phyloP scores from a whole-genome alignment of 192 early-diverging fungal genomes.

The Coemansia sp. region DNA sequence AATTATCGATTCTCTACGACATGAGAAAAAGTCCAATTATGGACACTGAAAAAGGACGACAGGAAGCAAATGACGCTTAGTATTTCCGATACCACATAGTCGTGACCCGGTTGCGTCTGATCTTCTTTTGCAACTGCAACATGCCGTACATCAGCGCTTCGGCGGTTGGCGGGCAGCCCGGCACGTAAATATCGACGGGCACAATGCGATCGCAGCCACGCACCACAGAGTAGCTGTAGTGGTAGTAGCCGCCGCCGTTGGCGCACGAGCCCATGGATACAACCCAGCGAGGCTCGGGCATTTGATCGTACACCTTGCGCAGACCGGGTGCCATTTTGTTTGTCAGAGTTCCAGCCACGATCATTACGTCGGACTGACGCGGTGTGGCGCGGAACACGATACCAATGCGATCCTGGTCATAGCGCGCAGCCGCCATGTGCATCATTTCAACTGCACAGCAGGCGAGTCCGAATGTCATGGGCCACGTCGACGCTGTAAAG shows the following conservation, averaged over 20 bases:
- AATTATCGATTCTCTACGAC: not conserved
- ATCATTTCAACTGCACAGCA: slow-evolving; percentile 99
- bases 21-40: slow-evolving; percentile 1
- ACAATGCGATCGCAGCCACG: slow-evolving; percentile 96
- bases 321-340: slow-evolving; percentile 98
- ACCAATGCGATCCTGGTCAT: slow-evolving; percentile 97
- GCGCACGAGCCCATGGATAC: slow-evolving; percentile 99
- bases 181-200: slow-evolving; percentile 94
- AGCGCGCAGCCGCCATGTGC: slow-evolving; percentile 95
- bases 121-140: slow-evolving; percentile 98
- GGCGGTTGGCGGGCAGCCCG: slow-evolving; percentile 96
- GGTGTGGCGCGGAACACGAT: slow-evolving; percentile 97
- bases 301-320: slow-evolving; percentile 74
- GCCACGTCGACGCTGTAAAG: slow-evolving; percentile 89
- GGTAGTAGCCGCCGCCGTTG: slow-evolving; percentile 98
- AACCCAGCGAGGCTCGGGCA: slow-evolving; percentile 98
- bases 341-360: slow-evolving; percentile 96
- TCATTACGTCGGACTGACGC: slow-evolving; percentile 98
- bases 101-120: slow-evolving; percentile 76
- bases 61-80: slow-evolving; percentile 16
- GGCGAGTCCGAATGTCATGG: slow-evolving; percentile 87
- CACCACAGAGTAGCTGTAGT: slow-evolving; percentile 96
- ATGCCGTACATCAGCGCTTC: slow-evolving; percentile 97
- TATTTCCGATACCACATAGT: slow-evolving; percentile 82
- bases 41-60: not conserved